Evolutionary conservation across 306 rosid genomes (phyloP).

Genomic region (Castanea sativa): DNA sequence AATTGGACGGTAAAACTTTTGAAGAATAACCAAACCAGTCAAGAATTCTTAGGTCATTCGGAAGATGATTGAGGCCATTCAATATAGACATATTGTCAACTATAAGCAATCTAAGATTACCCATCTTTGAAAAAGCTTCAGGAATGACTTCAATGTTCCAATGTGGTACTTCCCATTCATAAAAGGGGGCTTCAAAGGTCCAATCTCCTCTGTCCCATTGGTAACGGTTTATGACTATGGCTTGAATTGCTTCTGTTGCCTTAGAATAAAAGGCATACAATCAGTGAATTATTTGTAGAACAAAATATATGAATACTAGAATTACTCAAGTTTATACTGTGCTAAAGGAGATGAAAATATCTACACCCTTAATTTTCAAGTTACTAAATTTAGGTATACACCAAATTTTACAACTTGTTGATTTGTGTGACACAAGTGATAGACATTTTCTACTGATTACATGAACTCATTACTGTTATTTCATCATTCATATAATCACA

Average conservation of each 20-base stretch:
- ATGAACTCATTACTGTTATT: too few species aligned
- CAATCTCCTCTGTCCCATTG: too few species aligned
- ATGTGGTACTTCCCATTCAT: not conserved
- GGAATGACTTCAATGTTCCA: not conserved
- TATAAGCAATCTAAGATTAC: conserved; percentile 2
- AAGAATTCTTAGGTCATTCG: conserved; percentile 2
- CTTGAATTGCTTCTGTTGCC: too few species aligned
- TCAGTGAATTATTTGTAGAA: too few species aligned
- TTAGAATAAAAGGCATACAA: not conserved
- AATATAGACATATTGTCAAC: not conserved
- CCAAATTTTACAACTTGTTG: too few species aligned
- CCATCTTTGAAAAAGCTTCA: not conserved
- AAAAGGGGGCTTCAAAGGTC: not conserved
- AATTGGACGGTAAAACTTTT: not conserved
- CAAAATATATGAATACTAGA: not conserved
- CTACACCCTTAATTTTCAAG: too few species aligned
- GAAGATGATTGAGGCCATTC: not conserved
- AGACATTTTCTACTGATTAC: too few species aligned
- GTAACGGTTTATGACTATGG: not conserved
- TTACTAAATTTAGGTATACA: too few species aligned
- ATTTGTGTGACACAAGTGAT: too few species aligned
- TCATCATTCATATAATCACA: too few species aligned
- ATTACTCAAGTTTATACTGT: too few species aligned
- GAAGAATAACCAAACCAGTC: conserved; percentile 1
- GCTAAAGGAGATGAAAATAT: too few species aligned